phyloP scores from a whole-genome alignment of 2,329 filamentous ascomycete species.

The Bipolaris victoriae region DNA sequence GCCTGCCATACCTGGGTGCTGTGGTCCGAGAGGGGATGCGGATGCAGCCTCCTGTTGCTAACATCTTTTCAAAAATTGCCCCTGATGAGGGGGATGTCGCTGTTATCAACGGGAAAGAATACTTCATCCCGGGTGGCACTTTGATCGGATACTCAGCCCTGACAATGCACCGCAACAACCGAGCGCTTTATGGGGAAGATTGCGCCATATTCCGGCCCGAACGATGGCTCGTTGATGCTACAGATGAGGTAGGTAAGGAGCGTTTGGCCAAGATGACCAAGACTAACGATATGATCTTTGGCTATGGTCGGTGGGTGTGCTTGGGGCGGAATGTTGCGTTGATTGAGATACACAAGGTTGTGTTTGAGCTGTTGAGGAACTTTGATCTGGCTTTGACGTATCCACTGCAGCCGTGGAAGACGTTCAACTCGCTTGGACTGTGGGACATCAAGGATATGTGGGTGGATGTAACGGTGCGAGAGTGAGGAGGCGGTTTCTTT shows the following conservation, averaged over 20 bases:
- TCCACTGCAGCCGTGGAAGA: slow-evolving; percentile 40
- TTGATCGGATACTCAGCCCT: slow-evolving; percentile 44
- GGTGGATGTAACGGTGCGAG: slow-evolving; percentile 37
- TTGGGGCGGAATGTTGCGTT: slow-evolving; percentile 43
- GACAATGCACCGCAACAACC: slow-evolving; percentile 43
- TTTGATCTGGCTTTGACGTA: slow-evolving; percentile 44
- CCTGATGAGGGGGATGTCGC: slow-evolving; percentile 43
- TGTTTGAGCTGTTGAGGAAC: slow-evolving; percentile 50
- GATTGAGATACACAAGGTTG: slow-evolving; percentile 49
- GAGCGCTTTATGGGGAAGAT: slow-evolving; percentile 47
- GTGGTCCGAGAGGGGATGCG: slow-evolving; percentile 57
- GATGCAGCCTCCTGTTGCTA: slow-evolving; percentile 51
- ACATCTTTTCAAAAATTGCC: slow-evolving; percentile 40
- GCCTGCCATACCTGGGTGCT: slow-evolving; percentile 54
- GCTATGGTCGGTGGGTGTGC: slow-evolving; percentile 46
- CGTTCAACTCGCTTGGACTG: slow-evolving; percentile 36
- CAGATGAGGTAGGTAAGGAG: slow-evolving; percentile 26
- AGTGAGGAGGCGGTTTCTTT: slow-evolving; percentile 9
- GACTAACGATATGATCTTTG: slow-evolving; percentile 47
- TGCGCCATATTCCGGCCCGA: slow-evolving; percentile 57
- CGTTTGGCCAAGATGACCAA: slow-evolving; percentile 40
- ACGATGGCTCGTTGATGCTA: slow-evolving; percentile 53
- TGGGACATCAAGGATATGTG: slow-evolving; percentile 43
- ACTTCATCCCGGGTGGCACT: slow-evolving; percentile 45
- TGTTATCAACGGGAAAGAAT: slow-evolving; percentile 33